Conservation (phyloP, 106 monocot genomes). For the Narthecium ossifragum region DNA sequence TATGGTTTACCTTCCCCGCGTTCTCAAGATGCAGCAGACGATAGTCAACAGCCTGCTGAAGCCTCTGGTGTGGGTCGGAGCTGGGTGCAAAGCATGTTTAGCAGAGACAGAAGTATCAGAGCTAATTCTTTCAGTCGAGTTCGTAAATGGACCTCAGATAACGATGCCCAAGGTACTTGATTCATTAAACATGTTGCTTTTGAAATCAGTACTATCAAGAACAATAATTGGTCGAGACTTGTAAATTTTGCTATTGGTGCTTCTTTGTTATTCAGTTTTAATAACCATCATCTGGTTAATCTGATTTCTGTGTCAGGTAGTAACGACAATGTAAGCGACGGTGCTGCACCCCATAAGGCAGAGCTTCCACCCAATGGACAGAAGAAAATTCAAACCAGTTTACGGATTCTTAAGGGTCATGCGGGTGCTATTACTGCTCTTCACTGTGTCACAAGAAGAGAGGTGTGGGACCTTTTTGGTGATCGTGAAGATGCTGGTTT, state of each 20-base stretch:
- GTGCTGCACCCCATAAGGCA: conserved; percentile 27
- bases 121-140: conserved; percentile 70
- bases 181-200: too few species aligned
- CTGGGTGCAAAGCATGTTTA: conserved; percentile 99
- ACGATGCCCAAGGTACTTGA: conserved; percentile 14
- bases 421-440: conserved; percentile 87
- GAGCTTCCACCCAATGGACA: conserved; percentile 48
- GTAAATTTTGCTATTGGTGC: too few species aligned
- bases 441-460: conserved; percentile 95
- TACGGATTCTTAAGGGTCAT: conserved; percentile 82
- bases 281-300: too few species aligned
- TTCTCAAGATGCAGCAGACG: conserved; percentile 59
- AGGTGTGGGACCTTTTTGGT: conserved; percentile 99
- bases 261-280: too few species aligned
- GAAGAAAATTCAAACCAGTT: conserved; percentile 80
- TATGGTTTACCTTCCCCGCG: conserved; percentile 85
- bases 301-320: conserved; percentile 21
- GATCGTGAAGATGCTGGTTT: conserved; percentile 99
- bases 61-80: conserved; percentile 87
- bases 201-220: too few species aligned
- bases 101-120: conserved; percentile 79
- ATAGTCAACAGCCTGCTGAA: conserved; percentile 73
- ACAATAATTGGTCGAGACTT: too few species aligned
- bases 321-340: conserved; percentile 24
- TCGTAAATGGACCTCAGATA: conserved; percentile 56